Evolutionary conservation across 1,139 yeast species (phyloP), one percentile per base, ranked within the genome.

Genomic region (Wickerhamomyces sp.): DNA sequence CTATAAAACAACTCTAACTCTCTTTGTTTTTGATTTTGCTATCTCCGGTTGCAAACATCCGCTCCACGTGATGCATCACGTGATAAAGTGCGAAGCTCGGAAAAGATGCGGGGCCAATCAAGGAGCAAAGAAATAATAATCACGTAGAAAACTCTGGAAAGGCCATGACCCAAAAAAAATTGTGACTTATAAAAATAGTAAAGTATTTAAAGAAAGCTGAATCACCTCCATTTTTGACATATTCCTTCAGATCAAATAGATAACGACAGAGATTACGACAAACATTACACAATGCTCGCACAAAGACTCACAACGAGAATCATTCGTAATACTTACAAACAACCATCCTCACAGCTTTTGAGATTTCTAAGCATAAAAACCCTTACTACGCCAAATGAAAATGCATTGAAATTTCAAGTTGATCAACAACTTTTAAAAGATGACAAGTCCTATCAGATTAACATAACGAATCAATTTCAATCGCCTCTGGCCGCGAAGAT

Each of bases 401-500:
- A 91, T 58, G 97, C 98, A 0, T 66, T 91, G 40, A 91, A 91
- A 60, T 91, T 88, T 42, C 50, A 47, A 26, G 36, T 49, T 7
- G 55, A 50, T 37, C 43, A 40, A 26, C 28, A 27, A 16, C 28
- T 51, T 16, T 30, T 50, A 2, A 40, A 45, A 14, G 39, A 41
- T 11, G 35, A 37, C 19, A 38, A 39, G n/a, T 49, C 53, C 7
- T 62, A 27, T 95, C 97, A 13, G 65, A 78, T 86, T 62, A 78
- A 37, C 26, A 18, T 41, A 6, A 24, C 35, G 72, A 95, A 27
- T 58, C 83, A 46, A 76, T 75, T 55, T 72, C 89, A 23, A 69
- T 87, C 96, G 2, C 96, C 95, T n/a, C 66, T 91, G 32, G 97
- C 96, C 1, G 68, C 78, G 32, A 75, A 77, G 50, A 64, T 91